Evolutionary conservation across 2,329 filamentous ascomycete species (phyloP).

Genomic region (Epichloe festucae): DNA sequence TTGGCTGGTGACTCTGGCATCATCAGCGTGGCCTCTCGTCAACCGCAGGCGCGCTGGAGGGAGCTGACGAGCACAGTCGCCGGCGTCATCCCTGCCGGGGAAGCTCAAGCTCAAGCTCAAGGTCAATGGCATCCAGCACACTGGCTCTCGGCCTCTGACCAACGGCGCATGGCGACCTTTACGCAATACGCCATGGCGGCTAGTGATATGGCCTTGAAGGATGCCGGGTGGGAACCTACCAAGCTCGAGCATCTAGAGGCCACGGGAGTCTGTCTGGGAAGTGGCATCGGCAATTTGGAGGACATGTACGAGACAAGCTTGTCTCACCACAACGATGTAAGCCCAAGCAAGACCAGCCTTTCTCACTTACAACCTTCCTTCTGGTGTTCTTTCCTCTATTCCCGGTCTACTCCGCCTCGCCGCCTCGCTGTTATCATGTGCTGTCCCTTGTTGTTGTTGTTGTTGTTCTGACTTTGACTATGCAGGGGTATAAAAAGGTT

Average conservation of each 20-base stretch:
- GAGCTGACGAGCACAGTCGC: conserved; percentile 75
- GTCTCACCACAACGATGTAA: conserved; percentile 58
- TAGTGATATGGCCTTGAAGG: conserved; percentile 69
- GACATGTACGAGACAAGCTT: conserved; percentile 79
- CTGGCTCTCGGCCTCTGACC: conserved; percentile 40
- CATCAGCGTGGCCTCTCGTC: conserved; percentile 52
- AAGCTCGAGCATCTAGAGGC: conserved; percentile 51
- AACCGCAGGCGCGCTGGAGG: conserved; percentile 45
- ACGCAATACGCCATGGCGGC: conserved; percentile 85
- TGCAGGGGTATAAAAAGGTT: conserved; percentile 78
- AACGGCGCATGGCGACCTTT: conserved; percentile 78
- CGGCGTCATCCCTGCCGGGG: conserved; percentile 55
- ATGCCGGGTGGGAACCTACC: conserved; percentile 63
- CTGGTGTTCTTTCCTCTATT: too few species aligned
- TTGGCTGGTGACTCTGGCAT: conserved; percentile 72
- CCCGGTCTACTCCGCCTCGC: too few species aligned
- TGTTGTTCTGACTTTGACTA: background rate
- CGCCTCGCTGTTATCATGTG: too few species aligned
- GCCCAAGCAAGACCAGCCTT: conserved; percentile 12
- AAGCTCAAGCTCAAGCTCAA: conserved; percentile 22
- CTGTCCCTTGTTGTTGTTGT: too few species aligned
- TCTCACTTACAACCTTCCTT: too few species aligned
- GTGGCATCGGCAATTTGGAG: conserved; percentile 87
- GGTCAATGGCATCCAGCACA: conserved; percentile 39
- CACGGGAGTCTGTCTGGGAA: conserved; percentile 86